Conservation (phyloP, 2,329 filamentous ascomycete species). For the Venturia asperata region DNA sequence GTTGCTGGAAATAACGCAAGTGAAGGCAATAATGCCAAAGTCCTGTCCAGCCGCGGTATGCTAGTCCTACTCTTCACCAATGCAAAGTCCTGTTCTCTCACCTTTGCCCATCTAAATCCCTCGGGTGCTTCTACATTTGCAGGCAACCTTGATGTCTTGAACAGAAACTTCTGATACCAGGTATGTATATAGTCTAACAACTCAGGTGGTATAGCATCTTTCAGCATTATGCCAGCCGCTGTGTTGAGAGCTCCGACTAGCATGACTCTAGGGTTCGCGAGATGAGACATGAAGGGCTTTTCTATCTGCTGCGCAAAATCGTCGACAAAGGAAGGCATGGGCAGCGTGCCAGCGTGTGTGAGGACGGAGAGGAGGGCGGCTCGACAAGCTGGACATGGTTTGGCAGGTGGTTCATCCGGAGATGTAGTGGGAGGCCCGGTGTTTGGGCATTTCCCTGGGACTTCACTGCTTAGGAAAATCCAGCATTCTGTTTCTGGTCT, state of each 20-base stretch:
- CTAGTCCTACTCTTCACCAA: slow-evolving; percentile 46
- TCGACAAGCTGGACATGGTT: slow-evolving; percentile 14
- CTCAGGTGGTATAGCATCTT: neutral
- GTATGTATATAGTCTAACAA: slow-evolving; percentile 22
- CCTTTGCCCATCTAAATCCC: slow-evolving; percentile 50
- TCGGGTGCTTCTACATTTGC: slow-evolving; percentile 33
- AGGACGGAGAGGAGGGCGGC: slow-evolving; percentile 14
- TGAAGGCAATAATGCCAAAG: slow-evolving; percentile 35
- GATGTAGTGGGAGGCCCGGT: neutral
- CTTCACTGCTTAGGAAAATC: slow-evolving; percentile 17
- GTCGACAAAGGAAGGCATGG: neutral
- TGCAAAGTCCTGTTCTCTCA: slow-evolving; percentile 47
- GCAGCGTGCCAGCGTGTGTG: neutral
- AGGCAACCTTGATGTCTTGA: slow-evolving; percentile 43
- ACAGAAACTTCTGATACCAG: slow-evolving; percentile 51
- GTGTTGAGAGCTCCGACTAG: slow-evolving; percentile 15
- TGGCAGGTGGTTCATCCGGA: neutral
- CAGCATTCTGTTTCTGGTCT: slow-evolving; percentile 20
- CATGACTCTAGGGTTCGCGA: slow-evolving; percentile 2
- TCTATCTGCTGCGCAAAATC: neutral
- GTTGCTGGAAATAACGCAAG: slow-evolving; percentile 31
- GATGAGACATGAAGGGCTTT: neutral
- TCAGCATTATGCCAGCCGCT: neutral
- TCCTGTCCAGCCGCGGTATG: slow-evolving; percentile 49
- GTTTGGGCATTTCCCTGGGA: slow-evolving; percentile 9